Percentiles rank a stretch among this genome's conserved stretches.
Evolutionary conservation across 768 basidiomycete genomes (phyloP).

Genomic region (Dioszegia crocea): DNA sequence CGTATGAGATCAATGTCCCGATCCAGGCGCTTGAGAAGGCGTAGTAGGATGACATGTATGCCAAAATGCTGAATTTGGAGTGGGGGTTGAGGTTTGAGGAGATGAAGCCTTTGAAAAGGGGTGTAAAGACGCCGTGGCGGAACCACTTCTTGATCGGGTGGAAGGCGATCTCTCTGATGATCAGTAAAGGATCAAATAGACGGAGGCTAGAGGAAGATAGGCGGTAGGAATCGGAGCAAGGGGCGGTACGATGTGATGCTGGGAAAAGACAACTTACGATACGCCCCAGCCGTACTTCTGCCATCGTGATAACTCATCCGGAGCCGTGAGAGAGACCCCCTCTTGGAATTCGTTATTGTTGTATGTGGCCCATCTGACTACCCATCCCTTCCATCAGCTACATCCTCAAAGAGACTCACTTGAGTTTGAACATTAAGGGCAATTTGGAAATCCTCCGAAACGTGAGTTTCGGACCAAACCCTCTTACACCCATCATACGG

Average conservation of each 20-base stretch:
- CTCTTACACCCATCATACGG: conserved; percentile 62
- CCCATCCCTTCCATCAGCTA: conserved; percentile 53
- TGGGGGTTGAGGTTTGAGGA: conserved; percentile 55
- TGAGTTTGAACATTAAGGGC: conserved; percentile 67
- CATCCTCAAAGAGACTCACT: conserved; percentile 44
- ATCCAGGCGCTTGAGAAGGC: conserved; percentile 60
- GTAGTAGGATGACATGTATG: conserved; percentile 54
- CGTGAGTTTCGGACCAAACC: conserved; percentile 78
- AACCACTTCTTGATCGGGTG: conserved; percentile 76
- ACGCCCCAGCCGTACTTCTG: conserved; percentile 59
- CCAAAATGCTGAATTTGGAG: conserved; percentile 57
- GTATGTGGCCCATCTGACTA: conserved; percentile 64
- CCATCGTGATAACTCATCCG: conserved; percentile 89
- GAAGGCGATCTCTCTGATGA: conserved; percentile 62
- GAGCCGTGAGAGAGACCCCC: conserved; percentile 80
- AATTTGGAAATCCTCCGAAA: conserved; percentile 81
- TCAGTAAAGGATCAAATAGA: conserved; percentile 1
- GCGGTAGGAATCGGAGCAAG: too few relatives aligned
- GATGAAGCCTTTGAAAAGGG: conserved; percentile 46
- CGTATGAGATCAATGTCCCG: conserved; percentile 66
- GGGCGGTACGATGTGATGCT: too few relatives aligned
- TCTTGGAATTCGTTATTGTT: conserved; percentile 82
- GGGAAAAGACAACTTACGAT: conserved; percentile 32
- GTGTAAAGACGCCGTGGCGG: conserved; percentile 71
- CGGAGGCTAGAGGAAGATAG: too few relatives aligned